Evolutionary conservation across 305 asterid species (phyloP).

Genomic region (Andrographis paniculata): DNA sequence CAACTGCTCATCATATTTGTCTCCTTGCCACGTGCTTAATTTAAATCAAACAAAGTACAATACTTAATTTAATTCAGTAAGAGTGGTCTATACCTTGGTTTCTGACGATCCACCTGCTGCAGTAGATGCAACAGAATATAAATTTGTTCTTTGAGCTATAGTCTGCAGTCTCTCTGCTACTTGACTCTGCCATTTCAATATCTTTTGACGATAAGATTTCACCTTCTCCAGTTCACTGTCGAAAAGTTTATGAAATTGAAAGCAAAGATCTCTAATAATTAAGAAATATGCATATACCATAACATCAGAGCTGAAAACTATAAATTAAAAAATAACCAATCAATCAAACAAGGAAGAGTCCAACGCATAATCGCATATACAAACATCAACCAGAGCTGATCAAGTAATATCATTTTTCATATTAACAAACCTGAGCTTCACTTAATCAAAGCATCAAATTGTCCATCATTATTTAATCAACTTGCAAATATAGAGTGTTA

Average conservation of each 20-base stretch:
- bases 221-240: slow-evolving; percentile 88
- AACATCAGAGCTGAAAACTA: neutral
- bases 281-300: slow-evolving; percentile 10
- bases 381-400: slow-evolving; percentile 5
- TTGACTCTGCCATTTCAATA: slow-evolving; percentile 79
- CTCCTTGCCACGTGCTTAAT: slow-evolving; percentile 8
- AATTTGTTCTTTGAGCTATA: slow-evolving; percentile 70
- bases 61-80: slow-evolving; percentile 33
- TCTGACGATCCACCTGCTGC: slow-evolving; percentile 53
- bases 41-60: slow-evolving; percentile 14
- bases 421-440: neutral
- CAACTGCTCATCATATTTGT: slow-evolving; percentile 7
- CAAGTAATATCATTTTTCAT: slow-evolving; percentile 1
- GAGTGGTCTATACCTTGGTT: slow-evolving; percentile 77
- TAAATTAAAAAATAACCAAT: neutral
- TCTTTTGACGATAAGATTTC: slow-evolving; percentile 72
- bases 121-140: slow-evolving; percentile 13
- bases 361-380: neutral
- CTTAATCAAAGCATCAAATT: neutral
- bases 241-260: slow-evolving; percentile 20
- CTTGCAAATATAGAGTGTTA: too few relatives aligned
- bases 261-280: slow-evolving; percentile 15
- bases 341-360: neutral
- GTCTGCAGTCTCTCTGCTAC: slow-evolving; percentile 74
- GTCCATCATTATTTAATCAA: neutral